These are phyloP conservation scores for Pyrenophora seminiperda DNA, from an alignment of 2,329 filamentous ascomycete species.

Conservation along the genomic window DNA sequence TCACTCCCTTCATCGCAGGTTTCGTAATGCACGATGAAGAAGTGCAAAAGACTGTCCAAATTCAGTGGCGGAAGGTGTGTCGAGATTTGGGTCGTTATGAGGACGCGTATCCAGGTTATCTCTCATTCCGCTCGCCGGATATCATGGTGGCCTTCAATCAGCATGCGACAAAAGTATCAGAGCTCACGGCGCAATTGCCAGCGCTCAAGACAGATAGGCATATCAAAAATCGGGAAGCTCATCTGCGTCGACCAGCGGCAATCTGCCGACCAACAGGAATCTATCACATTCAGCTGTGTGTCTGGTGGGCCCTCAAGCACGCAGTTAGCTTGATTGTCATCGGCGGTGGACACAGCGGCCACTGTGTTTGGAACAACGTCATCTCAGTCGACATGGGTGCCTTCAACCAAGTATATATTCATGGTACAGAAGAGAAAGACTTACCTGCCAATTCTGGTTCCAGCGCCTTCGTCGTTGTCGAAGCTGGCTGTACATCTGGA, in stretches of 20 bases:
- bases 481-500: slow-evolving; percentile 61
- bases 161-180: slow-evolving; percentile 52
- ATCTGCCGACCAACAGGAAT: slow-evolving; percentile 56
- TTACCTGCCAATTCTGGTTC: slow-evolving; percentile 7
- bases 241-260: slow-evolving; percentile 51
- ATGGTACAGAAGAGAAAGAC: slow-evolving; percentile 22
- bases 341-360: slow-evolving; percentile 64
- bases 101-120: slow-evolving; percentile 42
- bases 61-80: slow-evolving; percentile 59
- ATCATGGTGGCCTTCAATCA: slow-evolving; percentile 59
- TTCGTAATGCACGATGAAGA: slow-evolving; percentile 46
- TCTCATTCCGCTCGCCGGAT: slow-evolving; percentile 57
- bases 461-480: slow-evolving; percentile 59
- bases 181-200: slow-evolving; percentile 53
- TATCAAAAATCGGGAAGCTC: slow-evolving; percentile 61
- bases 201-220: slow-evolving; percentile 23
- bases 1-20: slow-evolving; percentile 60
- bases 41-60: slow-evolving; percentile 39
- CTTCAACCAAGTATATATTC: slow-evolving; percentile 59
- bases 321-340: slow-evolving; percentile 56
- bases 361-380: slow-evolving; percentile 60
- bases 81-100: slow-evolving; percentile 54
- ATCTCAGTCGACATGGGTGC: slow-evolving; percentile 64
- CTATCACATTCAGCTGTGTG: slow-evolving; percentile 59
- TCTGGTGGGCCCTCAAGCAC: slow-evolving; percentile 61